Evolutionary conservation across 1,284 basidiomycete species (phyloP), one percentile per base, ranked within the genome.

Genomic region (Coniophora puteana): DNA sequence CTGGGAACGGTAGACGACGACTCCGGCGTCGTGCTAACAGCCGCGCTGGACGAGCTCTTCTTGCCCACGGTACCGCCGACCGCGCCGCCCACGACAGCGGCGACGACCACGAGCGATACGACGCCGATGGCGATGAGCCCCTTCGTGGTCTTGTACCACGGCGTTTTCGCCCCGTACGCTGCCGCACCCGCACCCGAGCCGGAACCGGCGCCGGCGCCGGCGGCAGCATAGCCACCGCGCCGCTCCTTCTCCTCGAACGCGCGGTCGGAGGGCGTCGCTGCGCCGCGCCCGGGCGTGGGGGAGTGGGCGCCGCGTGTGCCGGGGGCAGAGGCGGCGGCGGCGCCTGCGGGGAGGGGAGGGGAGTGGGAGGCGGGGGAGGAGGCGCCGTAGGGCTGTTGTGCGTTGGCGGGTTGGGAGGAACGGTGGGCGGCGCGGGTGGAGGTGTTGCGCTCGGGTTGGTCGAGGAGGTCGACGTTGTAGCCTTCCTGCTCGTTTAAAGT

Each of bases 61-160:
- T 66, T 61, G 17, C 57, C 55, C 8, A 51, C 55, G 6, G 72
- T 69, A 8, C 72, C 78, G 14, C 78, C 81, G 1, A 83, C 80
- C 0, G 71, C 78, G 3, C 78, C 82, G 2, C 79, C 80, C 6
- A 84, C 69, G 12, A 75, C 66, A 1, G 71, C 80, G 1, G 65
- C 78, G 35, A 83, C 49, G 45, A 80, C 51, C 30, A 72, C 47
- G 38, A 76, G 36, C 3, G 54, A 53, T 3, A 67, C 47, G 27
- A 73, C 27, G 34, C 60, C 45, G 11, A 73, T 47, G 26, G 60
- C 51, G 29, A 78, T 59, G 27, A 68, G 53, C 14, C 68, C 67
- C 8, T 59, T 63, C n/a, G n/a, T n/a, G n/a, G n/a, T n/a, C n/a
- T n/a, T n/a, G n/a, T n/a, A n/a, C n/a, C n/a, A n/a, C n/a, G n/a